Percentiles rank a stretch among this genome's conserved stretches.
These are phyloP conservation scores for Tuber brumale DNA, from an alignment of 495 filamentous ascomycete species.

Conservation along the genomic window DNA sequence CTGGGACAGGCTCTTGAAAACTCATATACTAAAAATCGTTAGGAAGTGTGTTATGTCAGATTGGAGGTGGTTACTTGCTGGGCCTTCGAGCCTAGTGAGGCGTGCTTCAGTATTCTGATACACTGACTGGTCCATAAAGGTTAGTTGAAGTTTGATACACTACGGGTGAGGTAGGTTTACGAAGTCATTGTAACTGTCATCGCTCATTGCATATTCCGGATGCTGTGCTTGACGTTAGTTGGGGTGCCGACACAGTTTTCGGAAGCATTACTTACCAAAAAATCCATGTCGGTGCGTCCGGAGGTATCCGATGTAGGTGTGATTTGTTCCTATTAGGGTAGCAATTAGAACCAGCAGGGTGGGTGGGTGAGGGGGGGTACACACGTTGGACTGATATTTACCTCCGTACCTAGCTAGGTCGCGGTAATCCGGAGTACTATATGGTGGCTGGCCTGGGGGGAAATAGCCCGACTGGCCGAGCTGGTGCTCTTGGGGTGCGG, in stretches of 20 bases:
- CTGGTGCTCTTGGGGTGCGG: background rate
- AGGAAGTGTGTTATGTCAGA: background rate
- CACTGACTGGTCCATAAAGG: background rate
- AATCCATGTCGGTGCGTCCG: background rate
- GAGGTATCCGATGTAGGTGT: background rate
- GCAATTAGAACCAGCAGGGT: background rate
- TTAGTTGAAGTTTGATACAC: background rate
- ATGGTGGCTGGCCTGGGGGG: background rate
- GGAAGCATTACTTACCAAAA: background rate
- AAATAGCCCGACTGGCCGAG: constrained; percentile 4
- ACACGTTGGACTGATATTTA: constrained; percentile 34
- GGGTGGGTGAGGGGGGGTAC: constrained; percentile 12
- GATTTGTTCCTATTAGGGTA: background rate
- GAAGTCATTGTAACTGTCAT: background rate
- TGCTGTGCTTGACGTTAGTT: background rate
- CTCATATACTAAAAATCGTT: background rate
- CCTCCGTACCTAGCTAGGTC: constrained; percentile 11
- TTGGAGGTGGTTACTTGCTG: background rate
- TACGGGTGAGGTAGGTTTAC: constrained; percentile 1
- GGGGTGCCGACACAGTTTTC: background rate
- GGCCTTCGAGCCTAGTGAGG: background rate
- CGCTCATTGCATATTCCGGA: constrained; percentile 1
- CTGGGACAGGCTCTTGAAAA: background rate
- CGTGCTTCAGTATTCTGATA: constrained; percentile 1
- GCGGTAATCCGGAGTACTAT: constrained; percentile 8